These are phyloP conservation scores for Boletus bicolor DNA, from an alignment of 768 basidiomycete species.

Conservation along the genomic window DNA sequence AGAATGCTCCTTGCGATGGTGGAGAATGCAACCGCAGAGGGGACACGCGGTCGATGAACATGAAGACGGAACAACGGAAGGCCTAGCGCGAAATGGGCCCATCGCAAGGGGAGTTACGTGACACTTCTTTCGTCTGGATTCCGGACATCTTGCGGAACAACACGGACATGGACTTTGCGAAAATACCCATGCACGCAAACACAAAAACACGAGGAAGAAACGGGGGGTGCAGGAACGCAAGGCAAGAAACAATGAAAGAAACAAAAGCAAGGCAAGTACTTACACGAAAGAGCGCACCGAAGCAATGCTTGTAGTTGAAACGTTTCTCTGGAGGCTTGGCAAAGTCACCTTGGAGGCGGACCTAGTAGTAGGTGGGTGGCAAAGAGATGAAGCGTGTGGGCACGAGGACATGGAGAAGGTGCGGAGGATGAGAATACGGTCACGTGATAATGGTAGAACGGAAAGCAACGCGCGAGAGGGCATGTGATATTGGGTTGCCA, in stretches of 20 bases:
- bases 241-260: background rate
- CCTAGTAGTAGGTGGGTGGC: slow-evolving; percentile 27
- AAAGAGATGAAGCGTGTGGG: background rate
- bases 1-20: background rate
- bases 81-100: background rate
- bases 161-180: background rate
- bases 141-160: slow-evolving; percentile 2
- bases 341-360: slow-evolving; percentile 87
- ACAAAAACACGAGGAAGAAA: background rate
- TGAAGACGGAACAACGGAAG: background rate
- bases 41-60: background rate
- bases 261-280: slow-evolving; percentile 32
- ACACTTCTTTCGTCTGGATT: background rate
- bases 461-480: slow-evolving; percentile 6
- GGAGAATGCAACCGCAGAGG: background rate
- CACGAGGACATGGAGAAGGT: background rate
- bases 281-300: slow-evolving; percentile 84
- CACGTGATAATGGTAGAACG: slow-evolving; percentile 14
- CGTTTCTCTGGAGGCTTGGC: slow-evolving; percentile 85
- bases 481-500: slow-evolving; percentile 39
- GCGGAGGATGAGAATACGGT: background rate
- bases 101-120: background rate
- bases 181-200: background rate
- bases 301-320: slow-evolving; percentile 86
- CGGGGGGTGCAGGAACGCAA: background rate